Base-by-base conservation (phyloP, 192 early-diverging fungal genomes). In the Pecoramyces ruminantium region DNA sequence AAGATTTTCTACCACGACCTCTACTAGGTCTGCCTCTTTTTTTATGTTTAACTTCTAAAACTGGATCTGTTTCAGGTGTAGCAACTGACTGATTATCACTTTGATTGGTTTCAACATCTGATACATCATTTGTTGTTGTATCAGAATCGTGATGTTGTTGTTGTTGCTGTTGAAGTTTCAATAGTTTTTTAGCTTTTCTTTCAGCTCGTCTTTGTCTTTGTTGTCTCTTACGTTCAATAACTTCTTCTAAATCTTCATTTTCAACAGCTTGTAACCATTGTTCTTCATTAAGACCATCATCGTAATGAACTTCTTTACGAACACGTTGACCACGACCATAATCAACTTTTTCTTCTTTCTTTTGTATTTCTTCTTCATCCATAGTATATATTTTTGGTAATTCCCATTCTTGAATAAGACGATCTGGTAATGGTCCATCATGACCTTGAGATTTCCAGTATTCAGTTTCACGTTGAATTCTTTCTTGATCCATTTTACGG, bases 251-350 rank as follows among this genome's bases (percentile, higher is more conserved):
- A 40, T 80, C 8, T 79, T 80, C 87, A 81, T 79, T 83, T 38
- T 78, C 85, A 81, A 80, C 90, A 84, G 80, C 86, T 77, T 92
- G 86, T n/a, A 97, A 83, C 90, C 91, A 99, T 84, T 99, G 94
- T 67, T 97, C 95, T 81, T 99, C 96, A 2, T 93, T 95, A 82
- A 98, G 87, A 12, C 93, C 96, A 82, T 99, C 96, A 82, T 95
- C 95, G 84, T 99, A 98, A 16, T 88, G 89, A 77, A 96, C 91
- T 77, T 91, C 89, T 39, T 88, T 91, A 38, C 92, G 90, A 21
- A 85, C 89, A 79, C 97, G 87, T 79, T 93, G 91, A 77, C 93
- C 92, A 78, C 95, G 90, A 39, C 92, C 93, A 58, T 90, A 88
- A 34, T 90, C 89, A 42, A 90, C 84, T 42, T 88, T 87, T 30